These are phyloP conservation scores for Meira miltonrushii DNA, from an alignment of 1,284 basidiomycete species.

Conservation along the genomic window DNA sequence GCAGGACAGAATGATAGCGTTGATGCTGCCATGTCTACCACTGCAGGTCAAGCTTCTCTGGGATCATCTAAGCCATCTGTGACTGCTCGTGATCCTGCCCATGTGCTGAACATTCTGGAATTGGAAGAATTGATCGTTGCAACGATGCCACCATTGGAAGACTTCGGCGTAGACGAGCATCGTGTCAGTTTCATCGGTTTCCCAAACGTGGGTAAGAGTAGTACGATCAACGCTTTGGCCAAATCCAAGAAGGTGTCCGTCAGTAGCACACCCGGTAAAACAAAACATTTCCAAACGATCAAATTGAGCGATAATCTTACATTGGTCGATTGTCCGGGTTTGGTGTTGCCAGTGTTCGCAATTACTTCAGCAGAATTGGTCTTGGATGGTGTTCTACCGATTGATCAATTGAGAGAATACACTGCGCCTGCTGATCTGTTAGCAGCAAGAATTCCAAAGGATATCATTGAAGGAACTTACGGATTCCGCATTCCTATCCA, in stretches of 20 bases:
- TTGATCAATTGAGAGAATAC: conserved; percentile 94
- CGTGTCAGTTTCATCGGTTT: conserved; percentile 62
- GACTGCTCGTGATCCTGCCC: conserved; percentile 62
- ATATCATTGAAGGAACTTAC: conserved; percentile 83
- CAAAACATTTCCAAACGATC: conserved; percentile 99
- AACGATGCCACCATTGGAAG: conserved; percentile 69
- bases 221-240: conserved; percentile 51
- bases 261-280: conserved; percentile 64
- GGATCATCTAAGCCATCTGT: too few relatives aligned
- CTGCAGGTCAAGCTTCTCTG: not conserved
- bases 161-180: conserved; percentile 51
- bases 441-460: conserved; percentile 72
- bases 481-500: conserved; percentile 71
- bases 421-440: conserved; percentile 80
- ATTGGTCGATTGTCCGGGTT: conserved; percentile 97
- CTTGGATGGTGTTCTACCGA: conserved; percentile 93
- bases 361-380: conserved; percentile 74
- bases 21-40: conserved; percentile 34
- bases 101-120: conserved; percentile 79
- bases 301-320: conserved; percentile 78
- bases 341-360: conserved; percentile 92
- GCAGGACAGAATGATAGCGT: conserved; percentile 12
- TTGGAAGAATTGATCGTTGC: conserved; percentile 78
- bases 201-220: conserved; percentile 58
- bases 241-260: conserved; percentile 52